phyloP scores from a whole-genome alignment of 2,329 filamentous ascomycete species.

The Xylaria sp. region DNA sequence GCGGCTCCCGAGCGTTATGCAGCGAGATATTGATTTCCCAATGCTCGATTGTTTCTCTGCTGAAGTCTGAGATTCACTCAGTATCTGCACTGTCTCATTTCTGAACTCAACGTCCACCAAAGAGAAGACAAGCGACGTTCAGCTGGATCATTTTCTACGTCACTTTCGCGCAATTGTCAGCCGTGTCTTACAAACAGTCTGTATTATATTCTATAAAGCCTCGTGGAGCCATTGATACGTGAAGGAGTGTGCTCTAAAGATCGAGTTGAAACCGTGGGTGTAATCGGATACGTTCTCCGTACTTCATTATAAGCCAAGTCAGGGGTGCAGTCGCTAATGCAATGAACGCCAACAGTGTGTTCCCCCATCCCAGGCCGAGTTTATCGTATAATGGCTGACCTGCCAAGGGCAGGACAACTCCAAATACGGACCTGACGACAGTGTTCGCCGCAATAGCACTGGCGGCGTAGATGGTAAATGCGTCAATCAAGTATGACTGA shows the following conservation, averaged over 20 bases:
- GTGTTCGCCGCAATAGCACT: conserved; percentile 67
- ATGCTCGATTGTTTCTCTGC: not conserved
- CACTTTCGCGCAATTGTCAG: not conserved
- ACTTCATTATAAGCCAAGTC: conserved; percentile 42
- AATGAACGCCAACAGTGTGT: conserved; percentile 48
- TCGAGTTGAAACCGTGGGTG: conserved; percentile 31
- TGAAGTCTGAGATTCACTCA: too few species aligned
- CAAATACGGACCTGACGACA: conserved; percentile 62
- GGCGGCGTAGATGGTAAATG: conserved; percentile 54
- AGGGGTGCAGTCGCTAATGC: conserved; percentile 44
- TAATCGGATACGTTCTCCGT: conserved; percentile 38
- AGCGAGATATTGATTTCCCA: not conserved
- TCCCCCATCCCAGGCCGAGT: conserved; percentile 51
- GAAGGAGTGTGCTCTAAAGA: conserved; percentile 11
- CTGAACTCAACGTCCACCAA: not conserved
- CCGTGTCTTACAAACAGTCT: not conserved
- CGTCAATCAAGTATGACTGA: conserved; percentile 70
- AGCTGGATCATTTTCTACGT: not conserved
- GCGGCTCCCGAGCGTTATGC: not conserved
- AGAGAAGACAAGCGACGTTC: not conserved
- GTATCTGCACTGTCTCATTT: not conserved
- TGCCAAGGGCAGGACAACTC: conserved; percentile 65
- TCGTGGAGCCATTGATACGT: not conserved
- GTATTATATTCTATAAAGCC: not conserved
- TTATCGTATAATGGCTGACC: conserved; percentile 50